Evolutionary conservation across 2,329 filamentous ascomycete genomes (phyloP).

Genomic region (Paraphaeosphaeria minitans): DNA sequence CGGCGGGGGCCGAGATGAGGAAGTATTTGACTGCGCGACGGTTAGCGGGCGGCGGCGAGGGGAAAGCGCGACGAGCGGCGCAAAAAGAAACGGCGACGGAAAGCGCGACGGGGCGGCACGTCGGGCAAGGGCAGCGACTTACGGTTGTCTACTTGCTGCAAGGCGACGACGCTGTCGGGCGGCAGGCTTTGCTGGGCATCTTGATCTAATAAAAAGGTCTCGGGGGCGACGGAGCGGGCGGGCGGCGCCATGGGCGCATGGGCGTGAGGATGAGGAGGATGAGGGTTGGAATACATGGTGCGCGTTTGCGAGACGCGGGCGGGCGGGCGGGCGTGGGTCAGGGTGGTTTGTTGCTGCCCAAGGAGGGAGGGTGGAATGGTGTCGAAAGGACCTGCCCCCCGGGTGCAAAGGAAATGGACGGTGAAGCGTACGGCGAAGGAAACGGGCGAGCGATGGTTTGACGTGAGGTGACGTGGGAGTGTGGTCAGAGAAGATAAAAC

Average conservation of each 20-base stretch:
- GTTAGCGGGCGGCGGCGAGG: slow-evolving; percentile 37
- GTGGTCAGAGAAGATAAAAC: slow-evolving; percentile 45
- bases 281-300: slow-evolving; percentile 61
- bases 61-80: slow-evolving; percentile 21
- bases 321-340: slow-evolving; percentile 35
- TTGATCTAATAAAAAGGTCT: slow-evolving; percentile 97
- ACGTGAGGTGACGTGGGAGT: too few species aligned
- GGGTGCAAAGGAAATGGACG: slow-evolving; percentile 43
- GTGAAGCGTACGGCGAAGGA: slow-evolving; percentile 46
- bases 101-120: slow-evolving; percentile 2
- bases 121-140: slow-evolving; percentile 51
- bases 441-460: slow-evolving; percentile 40
- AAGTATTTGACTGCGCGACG: slow-evolving; percentile 87
- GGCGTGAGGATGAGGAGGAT: too few species aligned
- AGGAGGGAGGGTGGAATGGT: slow-evolving; percentile 30
- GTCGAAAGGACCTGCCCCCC: slow-evolving; percentile 45
- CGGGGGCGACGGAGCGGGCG: slow-evolving; percentile 71
- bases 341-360: slow-evolving; percentile 30
- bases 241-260: slow-evolving; percentile 84
- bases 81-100: not conserved
- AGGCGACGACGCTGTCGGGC: slow-evolving; percentile 92
- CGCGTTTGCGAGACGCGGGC: slow-evolving; percentile 43
- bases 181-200: slow-evolving; percentile 96
- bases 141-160: slow-evolving; percentile 98
- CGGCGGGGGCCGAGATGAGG: slow-evolving; percentile 95